Evolutionary conservation across 2,329 filamentous ascomycete genomes (phyloP).

Genomic region (Botrytis porri): DNA sequence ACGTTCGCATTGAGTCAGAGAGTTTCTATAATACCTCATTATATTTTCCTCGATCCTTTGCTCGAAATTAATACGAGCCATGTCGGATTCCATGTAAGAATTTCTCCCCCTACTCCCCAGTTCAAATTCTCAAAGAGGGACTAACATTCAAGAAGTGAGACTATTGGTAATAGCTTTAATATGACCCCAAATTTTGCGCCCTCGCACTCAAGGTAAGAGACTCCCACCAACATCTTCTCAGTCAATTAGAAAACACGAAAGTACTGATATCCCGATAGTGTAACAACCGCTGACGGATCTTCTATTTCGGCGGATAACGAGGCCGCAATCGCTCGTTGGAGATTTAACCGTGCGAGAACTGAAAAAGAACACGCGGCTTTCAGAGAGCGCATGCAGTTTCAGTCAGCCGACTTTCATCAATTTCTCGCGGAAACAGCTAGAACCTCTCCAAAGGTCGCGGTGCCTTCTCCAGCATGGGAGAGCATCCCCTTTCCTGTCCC

Average conservation of each 20-base stretch:
- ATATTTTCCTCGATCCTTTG: background rate
- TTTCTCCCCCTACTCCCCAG: background rate
- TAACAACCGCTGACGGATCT: background rate
- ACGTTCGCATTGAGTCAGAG: background rate
- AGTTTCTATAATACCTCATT: background rate
- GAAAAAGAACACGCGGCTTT: slow-evolving; percentile 1
- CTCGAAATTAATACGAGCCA: background rate
- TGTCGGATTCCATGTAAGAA: slow-evolving; percentile 10
- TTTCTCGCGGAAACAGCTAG: background rate
- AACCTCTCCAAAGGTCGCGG: background rate
- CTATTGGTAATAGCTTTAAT: background rate
- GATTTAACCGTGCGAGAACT: background rate
- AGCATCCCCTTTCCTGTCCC: background rate
- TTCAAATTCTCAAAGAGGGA: background rate
- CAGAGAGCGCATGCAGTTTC: background rate
- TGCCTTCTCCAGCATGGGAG: slow-evolving; percentile 1
- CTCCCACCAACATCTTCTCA: background rate
- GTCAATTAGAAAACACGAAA: no score
- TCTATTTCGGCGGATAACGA: background rate
- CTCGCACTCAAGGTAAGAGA: background rate
- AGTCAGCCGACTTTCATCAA: slow-evolving; percentile 5
- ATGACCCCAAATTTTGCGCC: background rate
- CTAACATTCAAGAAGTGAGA: background rate
- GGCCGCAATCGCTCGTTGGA: background rate
- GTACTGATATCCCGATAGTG: background rate